A percentile compares a stretch with the other conserved stretches of the same genome.
phyloP scores from a whole-genome alignment of 2,329 filamentous ascomycete species.

The Hansfordia pulvinata region DNA sequence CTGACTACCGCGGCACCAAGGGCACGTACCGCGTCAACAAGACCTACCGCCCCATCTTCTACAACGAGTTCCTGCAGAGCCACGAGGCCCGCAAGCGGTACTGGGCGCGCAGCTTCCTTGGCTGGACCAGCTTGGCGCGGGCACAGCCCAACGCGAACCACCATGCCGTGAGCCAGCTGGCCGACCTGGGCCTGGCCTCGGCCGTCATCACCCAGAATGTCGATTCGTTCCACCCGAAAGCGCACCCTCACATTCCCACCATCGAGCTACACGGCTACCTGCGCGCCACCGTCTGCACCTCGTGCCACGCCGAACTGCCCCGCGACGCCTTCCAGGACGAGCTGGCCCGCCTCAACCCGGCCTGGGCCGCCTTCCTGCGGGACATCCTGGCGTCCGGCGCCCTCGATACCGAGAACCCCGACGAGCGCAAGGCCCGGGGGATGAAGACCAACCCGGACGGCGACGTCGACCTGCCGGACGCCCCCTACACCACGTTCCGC shows the following conservation, averaged over 20 bases:
- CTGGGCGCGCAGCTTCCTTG: constrained; percentile 89
- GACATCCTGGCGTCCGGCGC: constrained; percentile 63
- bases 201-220: constrained; percentile 91
- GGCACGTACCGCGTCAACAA: constrained; percentile 91
- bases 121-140: constrained; percentile 71
- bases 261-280: constrained; percentile 89
- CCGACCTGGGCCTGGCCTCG: constrained; percentile 55
- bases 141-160: constrained; percentile 74
- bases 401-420: constrained; percentile 62
- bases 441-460: constrained; percentile 86
- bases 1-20: constrained; percentile 80
- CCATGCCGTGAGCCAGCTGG: constrained; percentile 60
- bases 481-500: constrained; percentile 78
- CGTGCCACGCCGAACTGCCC: constrained; percentile 59
- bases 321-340: constrained; percentile 64
- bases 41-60: constrained; percentile 83
- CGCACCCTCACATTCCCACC: constrained; percentile 62
- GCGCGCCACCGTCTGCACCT: constrained; percentile 66
- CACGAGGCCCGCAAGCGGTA: constrained; percentile 86
- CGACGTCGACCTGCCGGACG: constrained; percentile 79
- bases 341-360: constrained; percentile 67
- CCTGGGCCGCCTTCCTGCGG: constrained; percentile 66
- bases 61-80: constrained; percentile 69
- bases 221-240: constrained; percentile 75
- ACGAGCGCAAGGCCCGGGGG: constrained; percentile 51